phyloP scores from a whole-genome alignment of 441 rosid genomes.

The Euphorbia schlechtendalii region DNA sequence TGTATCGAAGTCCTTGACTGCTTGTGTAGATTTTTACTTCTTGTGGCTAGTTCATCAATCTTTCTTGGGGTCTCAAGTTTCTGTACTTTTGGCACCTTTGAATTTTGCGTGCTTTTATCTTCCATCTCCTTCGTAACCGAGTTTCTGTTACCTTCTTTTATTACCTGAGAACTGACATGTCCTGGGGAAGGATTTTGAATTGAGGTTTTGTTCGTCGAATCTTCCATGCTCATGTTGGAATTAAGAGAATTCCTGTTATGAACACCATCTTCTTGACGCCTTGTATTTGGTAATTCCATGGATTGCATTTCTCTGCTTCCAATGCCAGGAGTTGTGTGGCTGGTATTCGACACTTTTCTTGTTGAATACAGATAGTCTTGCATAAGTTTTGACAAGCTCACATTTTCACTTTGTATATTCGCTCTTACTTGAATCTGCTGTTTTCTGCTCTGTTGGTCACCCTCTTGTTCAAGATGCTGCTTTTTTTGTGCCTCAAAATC shows the following conservation, averaged over 20 bases:
- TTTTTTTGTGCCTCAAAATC: conserved; percentile 28
- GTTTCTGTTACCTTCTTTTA: conserved; percentile 16
- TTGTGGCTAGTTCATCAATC: conserved; percentile 35
- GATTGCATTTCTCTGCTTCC: conserved; percentile 24
- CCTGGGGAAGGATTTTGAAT: conserved; percentile 16
- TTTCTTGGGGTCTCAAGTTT: conserved; percentile 30
- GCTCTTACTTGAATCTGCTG: conserved; percentile 32
- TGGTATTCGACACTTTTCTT: conserved; percentile 24
- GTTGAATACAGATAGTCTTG: conserved; percentile 24
- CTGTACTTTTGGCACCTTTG: conserved; percentile 25
- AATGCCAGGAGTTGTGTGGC: conserved; percentile 31
- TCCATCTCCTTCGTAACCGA: conserved; percentile 14
- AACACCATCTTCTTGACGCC: conserved; percentile 22
- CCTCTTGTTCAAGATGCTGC: conserved; percentile 26
- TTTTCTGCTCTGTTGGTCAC: conserved; percentile 26
- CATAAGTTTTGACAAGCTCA: conserved; percentile 24
- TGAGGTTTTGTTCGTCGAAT: conserved; percentile 19
- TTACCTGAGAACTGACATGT: conserved; percentile 22
- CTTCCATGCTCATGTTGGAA: conserved; percentile 19
- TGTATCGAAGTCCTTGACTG: conserved; percentile 27
- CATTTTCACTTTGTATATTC: conserved; percentile 29
- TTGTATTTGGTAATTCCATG: conserved; percentile 18
- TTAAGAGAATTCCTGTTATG: conserved; percentile 18
- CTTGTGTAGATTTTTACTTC: conserved; percentile 29
- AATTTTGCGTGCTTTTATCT: conserved; percentile 30